Base-by-base conservation (phyloP, 2,329 filamentous ascomycete genomes). In the Exophiala phaeomuriformis region DNA sequence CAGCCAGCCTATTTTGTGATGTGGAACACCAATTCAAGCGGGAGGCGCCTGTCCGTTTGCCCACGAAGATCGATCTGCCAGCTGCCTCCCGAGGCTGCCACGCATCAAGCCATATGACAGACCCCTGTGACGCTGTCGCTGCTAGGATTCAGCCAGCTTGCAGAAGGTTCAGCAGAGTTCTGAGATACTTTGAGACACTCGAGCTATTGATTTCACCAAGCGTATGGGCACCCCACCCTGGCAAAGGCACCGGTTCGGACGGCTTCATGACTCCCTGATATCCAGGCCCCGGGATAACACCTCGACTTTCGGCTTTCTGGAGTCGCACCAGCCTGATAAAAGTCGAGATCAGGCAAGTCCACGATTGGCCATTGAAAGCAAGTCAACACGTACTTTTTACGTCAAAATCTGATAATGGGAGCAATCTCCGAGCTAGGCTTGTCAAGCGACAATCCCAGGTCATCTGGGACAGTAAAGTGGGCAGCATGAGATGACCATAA, bases 331-430 rank as follows among this genome's bases (percentile, higher is more conserved):
- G 19, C 19, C 19, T 19, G 19, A 19, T 19, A 2, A 19, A 19
- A 19, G 19, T 19, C 19, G 19, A 19, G 19, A 19, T 19, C 19
- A 19, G 19, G 19, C 19, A 19, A 19, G 19, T 19, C 19, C 19
- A 19, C 19, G 19, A 19, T 19, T 19, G 19, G 19, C 19, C 19
- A 19, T 19, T 19, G 33, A 36, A 36, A 36, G 33, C 33, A n/a
- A 36, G 33, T 47, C 56, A 46, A 47, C 53, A 45, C 56, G 47
- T 50, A 48, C 51, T 42, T 52, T 54, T 58, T 58, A 58, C 53
- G 56, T 58, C 56, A 58, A 58, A 58, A 9, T 27, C 12, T 41
- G 35, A 12, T 36, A 46, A 32, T 45, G 30, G 44, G 40, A 49
- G 52, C 56, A 58, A 58, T 58, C 47, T 58, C 53, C 50, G 40